Evolutionary conservation across 169 alveolate species (phyloP).

Genomic region (Eimeria acervulina): DNA sequence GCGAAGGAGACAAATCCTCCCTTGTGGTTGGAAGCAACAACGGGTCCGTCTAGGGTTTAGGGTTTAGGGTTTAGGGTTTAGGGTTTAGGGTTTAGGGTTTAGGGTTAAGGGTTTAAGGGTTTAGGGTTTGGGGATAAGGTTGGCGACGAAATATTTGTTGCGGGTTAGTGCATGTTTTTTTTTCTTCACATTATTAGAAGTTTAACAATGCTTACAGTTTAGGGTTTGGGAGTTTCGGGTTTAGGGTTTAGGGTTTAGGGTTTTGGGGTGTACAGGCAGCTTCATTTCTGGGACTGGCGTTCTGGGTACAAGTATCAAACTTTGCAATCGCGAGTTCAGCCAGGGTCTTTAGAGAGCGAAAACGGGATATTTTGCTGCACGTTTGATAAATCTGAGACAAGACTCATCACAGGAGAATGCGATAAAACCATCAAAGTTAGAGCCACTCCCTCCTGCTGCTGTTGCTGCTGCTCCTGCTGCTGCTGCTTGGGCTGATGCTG

Average conservation of each 20-base stretch:
- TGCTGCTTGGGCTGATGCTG: too few species aligned
- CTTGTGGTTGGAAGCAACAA: constrained; percentile 98
- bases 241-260: neutral
- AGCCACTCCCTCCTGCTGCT: too few species aligned
- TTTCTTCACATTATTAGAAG: neutral
- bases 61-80: neutral
- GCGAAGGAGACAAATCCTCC: constrained; percentile 93
- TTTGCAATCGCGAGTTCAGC: constrained; percentile 92
- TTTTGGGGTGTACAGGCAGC: too few species aligned
- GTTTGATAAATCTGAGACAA: constrained; percentile 97
- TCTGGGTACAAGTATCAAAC: constrained; percentile 97
- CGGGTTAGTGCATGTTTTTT: neutral
- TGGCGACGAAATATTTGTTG: neutral
- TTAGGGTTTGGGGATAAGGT: too few species aligned
- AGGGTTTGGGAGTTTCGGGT: neutral
- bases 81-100: neutral
- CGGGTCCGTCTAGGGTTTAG: constrained; percentile 89
- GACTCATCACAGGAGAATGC: constrained; percentile 98
- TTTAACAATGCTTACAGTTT: too few species aligned
- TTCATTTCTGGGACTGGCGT: constrained; percentile 99
- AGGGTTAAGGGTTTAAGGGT: too few species aligned
- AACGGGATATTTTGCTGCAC: constrained; percentile 95
- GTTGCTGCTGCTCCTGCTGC: too few species aligned
- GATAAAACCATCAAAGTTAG: constrained; percentile 99
- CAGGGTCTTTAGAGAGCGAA: constrained; percentile 98